Base-by-base conservation (phyloP, 768 basidiomycete species). In the Tylopilus vinaceipallidus region DNA sequence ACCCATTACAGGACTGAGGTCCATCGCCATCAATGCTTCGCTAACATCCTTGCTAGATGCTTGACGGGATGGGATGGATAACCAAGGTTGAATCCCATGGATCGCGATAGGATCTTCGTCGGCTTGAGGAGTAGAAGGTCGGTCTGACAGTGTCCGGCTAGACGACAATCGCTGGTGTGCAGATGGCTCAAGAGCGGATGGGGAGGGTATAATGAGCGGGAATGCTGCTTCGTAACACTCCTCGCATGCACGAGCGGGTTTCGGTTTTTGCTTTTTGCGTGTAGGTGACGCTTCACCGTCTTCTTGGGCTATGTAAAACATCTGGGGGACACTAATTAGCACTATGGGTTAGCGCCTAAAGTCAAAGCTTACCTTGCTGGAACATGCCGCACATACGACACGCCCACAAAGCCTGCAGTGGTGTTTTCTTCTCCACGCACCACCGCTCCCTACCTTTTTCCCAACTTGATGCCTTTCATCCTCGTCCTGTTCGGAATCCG, bases 191-290 rank as follows among this genome's bases (percentile, higher is more conserved):
- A 47, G 10, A n/a, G 33, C 23, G 2, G n/a, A 26, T 11, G 17
- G 20, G 8, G 43, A 35, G 3, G 55, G 33, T 23, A 33, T 1
- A 17, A 60, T 35, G 27, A 87, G 48, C 0, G 91, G 91, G 57
- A 95, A 95, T 16, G 94, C 86, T 12, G 85, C 79, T 54, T 91
- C 88, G 59, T 86, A 95, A 67, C 93, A 95, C 2, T 85, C 78
- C 47, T 90, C 84, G 64, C 93, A 95, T 7, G 91, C 85, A 3
- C 93, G 79, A 2, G 89, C 86, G 33, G 88, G 75, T 60, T 86
- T 81, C 72, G 64, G 69, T 60, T 32, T 71, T 63, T 17, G 75
- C 70, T 47, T 80, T 76, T 10, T 74, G 53, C 33, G 67, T 71
- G 4, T 72, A 54, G 50, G 33, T 16, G 53, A 54, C 23, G 64